Conservation (phyloP, 805 yeast genomes). For the Isabelozyma pseudorhagii region DNA sequence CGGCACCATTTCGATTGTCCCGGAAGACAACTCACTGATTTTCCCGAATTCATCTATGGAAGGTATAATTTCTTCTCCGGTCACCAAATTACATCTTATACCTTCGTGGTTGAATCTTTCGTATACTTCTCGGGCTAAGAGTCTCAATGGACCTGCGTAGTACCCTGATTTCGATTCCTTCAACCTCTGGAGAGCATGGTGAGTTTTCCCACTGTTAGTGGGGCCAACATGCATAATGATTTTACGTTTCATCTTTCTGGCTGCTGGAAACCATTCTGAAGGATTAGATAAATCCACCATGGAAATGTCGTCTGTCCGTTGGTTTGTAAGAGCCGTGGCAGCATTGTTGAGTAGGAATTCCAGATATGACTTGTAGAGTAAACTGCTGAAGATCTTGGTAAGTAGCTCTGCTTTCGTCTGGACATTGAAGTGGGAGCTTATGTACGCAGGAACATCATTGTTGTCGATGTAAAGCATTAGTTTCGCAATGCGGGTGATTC, state of each 20-base stretch:
- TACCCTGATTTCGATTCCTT: conserved; percentile 70
- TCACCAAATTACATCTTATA: conserved; percentile 73
- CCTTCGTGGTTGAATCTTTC: conserved; percentile 72
- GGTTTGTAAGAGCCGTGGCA: conserved; percentile 4
- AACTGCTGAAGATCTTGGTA: conserved; percentile 15
- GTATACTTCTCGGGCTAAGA: conserved; percentile 87
- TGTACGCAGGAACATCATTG: conserved; percentile 15
- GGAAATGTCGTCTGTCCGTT: not conserved
- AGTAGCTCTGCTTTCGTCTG: conserved; percentile 16
- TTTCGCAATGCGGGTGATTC: conserved; percentile 3
- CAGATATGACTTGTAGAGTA: conserved; percentile 22
- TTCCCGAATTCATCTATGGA: conserved; percentile 68
- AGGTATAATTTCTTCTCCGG: conserved; percentile 92
- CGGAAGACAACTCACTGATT: conserved; percentile 73
- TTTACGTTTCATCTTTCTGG: conserved; percentile 74
- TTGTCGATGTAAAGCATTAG: conserved; percentile 13
- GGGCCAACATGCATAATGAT: conserved; percentile 96
- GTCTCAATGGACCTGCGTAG: conserved; percentile 91
- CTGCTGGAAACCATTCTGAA: conserved; percentile 74
- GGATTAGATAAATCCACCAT: conserved; percentile 33
- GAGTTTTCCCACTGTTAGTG: conserved; percentile 94
- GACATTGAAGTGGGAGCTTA: conserved; percentile 13
- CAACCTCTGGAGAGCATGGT: conserved; percentile 69
- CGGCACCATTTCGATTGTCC: conserved; percentile 95
- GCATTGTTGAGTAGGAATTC: conserved; percentile 7